Conservation (phyloP, 768 basidiomycete genomes). For the Rubroboletus pulcherrimus region DNA sequence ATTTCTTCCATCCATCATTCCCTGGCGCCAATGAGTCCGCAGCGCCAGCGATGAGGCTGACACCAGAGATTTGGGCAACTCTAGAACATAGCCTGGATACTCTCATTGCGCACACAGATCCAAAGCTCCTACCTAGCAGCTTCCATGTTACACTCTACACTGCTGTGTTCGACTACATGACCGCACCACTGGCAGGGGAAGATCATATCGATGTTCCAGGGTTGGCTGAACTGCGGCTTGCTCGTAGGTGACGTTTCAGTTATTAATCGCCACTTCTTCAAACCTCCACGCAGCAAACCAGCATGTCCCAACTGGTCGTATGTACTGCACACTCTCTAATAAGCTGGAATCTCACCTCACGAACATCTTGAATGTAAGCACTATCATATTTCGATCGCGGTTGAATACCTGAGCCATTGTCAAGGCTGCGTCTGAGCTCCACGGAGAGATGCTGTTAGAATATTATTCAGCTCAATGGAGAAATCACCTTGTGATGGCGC, state of each 20-base stretch:
- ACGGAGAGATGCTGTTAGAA: not conserved
- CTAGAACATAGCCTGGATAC: not conserved
- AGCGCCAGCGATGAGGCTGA: not conserved
- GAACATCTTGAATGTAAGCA: not conserved
- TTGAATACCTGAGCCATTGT: not conserved
- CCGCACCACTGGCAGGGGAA: not conserved
- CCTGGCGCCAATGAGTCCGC: not conserved
- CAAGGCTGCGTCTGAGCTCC: not conserved
- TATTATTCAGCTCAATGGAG: not conserved
- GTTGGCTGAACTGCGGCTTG: not conserved
- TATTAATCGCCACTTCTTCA: not conserved
- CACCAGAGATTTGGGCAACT: not conserved
- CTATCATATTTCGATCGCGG: not conserved
- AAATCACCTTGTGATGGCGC: not conserved
- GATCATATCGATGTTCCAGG: not conserved
- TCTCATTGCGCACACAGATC: not conserved
- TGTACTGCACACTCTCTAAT: not conserved
- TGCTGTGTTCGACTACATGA: not conserved
- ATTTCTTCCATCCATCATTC: not conserved
- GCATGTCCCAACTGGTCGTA: not conserved
- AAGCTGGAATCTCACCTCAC: not conserved
- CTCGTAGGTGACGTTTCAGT: not conserved
- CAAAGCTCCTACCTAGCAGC: not conserved
- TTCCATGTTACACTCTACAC: conserved; percentile 1
- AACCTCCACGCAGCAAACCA: not conserved